phyloP scores from a whole-genome alignment of 345 rosid species.

The Bruguiera gymnorhiza region DNA sequence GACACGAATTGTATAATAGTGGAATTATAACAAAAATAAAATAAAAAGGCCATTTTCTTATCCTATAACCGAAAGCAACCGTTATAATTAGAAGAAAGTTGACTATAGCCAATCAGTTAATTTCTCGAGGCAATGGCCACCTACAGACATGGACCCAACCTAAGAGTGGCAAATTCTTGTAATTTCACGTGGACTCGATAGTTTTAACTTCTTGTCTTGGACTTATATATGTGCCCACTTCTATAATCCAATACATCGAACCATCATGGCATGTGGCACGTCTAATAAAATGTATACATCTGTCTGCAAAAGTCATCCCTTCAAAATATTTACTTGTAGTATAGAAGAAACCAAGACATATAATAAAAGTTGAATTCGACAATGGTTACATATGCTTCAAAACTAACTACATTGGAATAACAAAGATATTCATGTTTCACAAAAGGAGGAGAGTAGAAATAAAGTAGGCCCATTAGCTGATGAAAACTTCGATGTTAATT shows the following conservation, averaged over 20 bases:
- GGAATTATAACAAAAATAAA: neutral
- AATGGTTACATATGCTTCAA: no score
- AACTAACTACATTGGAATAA: no score
- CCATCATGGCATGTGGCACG: neutral
- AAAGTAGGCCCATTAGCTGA: no score
- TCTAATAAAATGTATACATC: neutral
- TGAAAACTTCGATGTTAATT: no score
- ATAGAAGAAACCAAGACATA: no score
- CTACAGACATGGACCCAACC: conserved; percentile 19
- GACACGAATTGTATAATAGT: neutral
- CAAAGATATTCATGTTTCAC: no score
- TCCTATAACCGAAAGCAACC: conserved; percentile 11
- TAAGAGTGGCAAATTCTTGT: conserved; percentile 4
- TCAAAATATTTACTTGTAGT: no score
- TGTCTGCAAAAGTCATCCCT: no score
- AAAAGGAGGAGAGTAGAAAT: no score
- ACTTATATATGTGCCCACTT: no score
- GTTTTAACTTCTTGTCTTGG: conserved; percentile 4
- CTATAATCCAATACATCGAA: neutral
- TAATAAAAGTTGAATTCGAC: no score
- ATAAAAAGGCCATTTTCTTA: neutral
- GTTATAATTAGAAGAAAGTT: neutral
- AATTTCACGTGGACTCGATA: conserved; percentile 23
- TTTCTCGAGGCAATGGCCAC: conserved; percentile 14
- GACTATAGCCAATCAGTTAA: neutral